These are phyloP conservation scores for Boletales sp. DNA, from an alignment of 768 basidiomycete genomes.

Conservation along the genomic window DNA sequence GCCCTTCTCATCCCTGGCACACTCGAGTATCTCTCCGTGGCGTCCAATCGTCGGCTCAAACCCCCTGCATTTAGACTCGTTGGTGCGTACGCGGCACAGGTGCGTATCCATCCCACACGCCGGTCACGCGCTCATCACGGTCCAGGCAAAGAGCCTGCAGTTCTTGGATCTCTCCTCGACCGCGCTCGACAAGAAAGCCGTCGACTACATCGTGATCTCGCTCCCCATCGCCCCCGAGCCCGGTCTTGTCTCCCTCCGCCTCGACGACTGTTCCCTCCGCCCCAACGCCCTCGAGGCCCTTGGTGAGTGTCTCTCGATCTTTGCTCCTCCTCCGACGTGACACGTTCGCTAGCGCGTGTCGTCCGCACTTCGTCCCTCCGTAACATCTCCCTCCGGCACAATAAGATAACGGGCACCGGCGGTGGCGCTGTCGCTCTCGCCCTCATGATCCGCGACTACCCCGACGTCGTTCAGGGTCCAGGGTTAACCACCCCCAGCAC, in stretches of 20 bases:
- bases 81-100: slow-evolving; percentile 77
- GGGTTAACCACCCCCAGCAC: no score
- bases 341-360: slow-evolving; percentile 54
- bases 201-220: slow-evolving; percentile 77
- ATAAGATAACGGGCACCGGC: slow-evolving; percentile 79
- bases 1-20: slow-evolving; percentile 80
- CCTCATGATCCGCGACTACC: slow-evolving; percentile 95
- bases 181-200: slow-evolving; percentile 73
- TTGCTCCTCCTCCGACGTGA: neutral
- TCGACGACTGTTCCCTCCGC: slow-evolving; percentile 83
- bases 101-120: slow-evolving; percentile 20
- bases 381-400: slow-evolving; percentile 88
- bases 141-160: slow-evolving; percentile 68
- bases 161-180: slow-evolving; percentile 93
- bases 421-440: slow-evolving; percentile 91
- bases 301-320: slow-evolving; percentile 48
- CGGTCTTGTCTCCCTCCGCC: slow-evolving; percentile 70
- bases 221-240: slow-evolving; percentile 39
- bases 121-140: no score
- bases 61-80: slow-evolving; percentile 71
- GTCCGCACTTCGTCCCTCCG: slow-evolving; percentile 80
- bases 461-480: slow-evolving; percentile 60
- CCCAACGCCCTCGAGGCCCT: slow-evolving; percentile 74
- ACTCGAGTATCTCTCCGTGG: slow-evolving; percentile 78
- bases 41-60: slow-evolving; percentile 83